A percentile compares a stretch with the other conserved stretches of the same genome.
Conservation (phyloP, 176 grass and related monocot genomes). For the Calamus simplicifolius region DNA sequence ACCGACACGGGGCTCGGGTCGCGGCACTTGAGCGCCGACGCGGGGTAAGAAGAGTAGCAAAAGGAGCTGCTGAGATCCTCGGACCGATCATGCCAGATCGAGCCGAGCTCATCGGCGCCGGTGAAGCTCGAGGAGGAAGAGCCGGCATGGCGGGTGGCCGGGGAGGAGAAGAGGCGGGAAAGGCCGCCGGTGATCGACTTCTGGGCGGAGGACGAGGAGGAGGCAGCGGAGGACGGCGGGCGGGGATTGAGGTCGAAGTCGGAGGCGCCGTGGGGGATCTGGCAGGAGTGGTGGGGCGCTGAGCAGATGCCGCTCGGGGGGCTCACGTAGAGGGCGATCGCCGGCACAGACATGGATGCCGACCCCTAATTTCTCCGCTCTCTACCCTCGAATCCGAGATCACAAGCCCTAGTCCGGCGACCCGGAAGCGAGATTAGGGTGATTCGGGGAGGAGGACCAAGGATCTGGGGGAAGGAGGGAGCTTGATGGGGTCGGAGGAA, state of each 20-base stretch:
- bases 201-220: slow-evolving; percentile 29
- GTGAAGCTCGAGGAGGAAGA: neutral
- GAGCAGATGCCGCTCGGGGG: slow-evolving; percentile 27
- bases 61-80: slow-evolving; percentile 26
- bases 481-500: neutral
- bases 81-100: slow-evolving; percentile 58
- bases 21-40: slow-evolving; percentile 53
- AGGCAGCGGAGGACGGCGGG: slow-evolving; percentile 17
- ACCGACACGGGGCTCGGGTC: slow-evolving; percentile 35
- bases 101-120: slow-evolving; percentile 26
- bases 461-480: neutral
- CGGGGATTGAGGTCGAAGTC: slow-evolving; percentile 37
- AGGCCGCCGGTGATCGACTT: slow-evolving; percentile 41
- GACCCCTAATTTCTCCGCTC: neutral
- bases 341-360: slow-evolving; percentile 53
- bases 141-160: slow-evolving; percentile 21
- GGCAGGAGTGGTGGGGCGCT: slow-evolving; percentile 13
- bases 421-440: no score
- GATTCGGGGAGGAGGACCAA: neutral
- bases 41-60: slow-evolving; percentile 27
- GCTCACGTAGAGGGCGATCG: slow-evolving; percentile 58
- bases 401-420: neutral
- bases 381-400: neutral
- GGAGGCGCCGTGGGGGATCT: slow-evolving; percentile 19
- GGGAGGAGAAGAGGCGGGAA: slow-evolving; percentile 76